Conservation (phyloP, 345 rosid species). For the Ceriops decandra region DNA sequence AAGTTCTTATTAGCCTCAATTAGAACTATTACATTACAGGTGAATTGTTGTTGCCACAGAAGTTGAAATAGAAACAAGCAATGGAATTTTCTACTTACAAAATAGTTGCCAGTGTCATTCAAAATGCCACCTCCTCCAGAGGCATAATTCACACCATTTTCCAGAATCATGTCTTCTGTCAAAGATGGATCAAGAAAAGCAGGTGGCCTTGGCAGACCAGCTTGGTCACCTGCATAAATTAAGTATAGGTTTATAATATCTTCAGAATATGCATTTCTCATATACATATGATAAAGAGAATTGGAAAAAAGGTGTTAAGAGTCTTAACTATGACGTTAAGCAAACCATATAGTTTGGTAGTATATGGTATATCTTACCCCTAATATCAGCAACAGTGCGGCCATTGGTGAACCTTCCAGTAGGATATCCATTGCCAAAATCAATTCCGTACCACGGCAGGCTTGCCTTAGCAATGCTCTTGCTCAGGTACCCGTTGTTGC, state of each 20-base stretch:
- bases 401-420: slow-evolving; percentile 94
- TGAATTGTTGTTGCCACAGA: background rate
- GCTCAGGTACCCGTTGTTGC: slow-evolving; percentile 66
- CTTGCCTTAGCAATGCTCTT: slow-evolving; percentile 74
- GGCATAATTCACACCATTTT: slow-evolving; percentile 84
- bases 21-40: too few relatives aligned
- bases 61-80: background rate
- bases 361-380: slow-evolving; percentile 38
- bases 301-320: too few relatives aligned
- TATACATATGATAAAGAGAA: too few relatives aligned
- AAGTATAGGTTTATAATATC: background rate
- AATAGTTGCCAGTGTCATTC: slow-evolving; percentile 81
- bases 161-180: slow-evolving; percentile 61
- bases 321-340: too few relatives aligned
- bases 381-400: slow-evolving; percentile 82
- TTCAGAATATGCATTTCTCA: background rate
- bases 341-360: too few relatives aligned
- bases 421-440: slow-evolving; percentile 82
- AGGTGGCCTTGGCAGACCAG: slow-evolving; percentile 81
- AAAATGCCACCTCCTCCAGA: slow-evolving; percentile 96
- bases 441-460: slow-evolving; percentile 84
- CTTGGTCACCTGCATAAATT: slow-evolving; percentile 50
- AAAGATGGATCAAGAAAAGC: slow-evolving; percentile 81
- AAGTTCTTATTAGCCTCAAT: background rate
- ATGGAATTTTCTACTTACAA: slow-evolving; percentile 45